These are phyloP conservation scores for Xylariaceae sp. DNA, from an alignment of 2,329 filamentous ascomycete species.

Conservation along the genomic window DNA sequence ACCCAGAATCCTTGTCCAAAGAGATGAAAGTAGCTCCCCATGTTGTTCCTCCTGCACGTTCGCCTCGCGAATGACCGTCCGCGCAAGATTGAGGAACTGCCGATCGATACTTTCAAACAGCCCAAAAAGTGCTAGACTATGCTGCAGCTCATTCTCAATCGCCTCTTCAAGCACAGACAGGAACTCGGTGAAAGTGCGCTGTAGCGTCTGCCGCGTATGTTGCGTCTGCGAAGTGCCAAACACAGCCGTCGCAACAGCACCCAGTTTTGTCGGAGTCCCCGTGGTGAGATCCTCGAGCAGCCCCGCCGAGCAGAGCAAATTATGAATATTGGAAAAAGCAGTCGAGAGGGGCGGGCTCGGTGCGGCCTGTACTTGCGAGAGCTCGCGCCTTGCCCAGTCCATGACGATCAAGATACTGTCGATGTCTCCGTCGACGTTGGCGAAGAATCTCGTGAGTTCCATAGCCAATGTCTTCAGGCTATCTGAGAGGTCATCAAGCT, in stretches of 20 bases:
- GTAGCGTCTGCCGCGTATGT: conserved; percentile 74
- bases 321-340: conserved; percentile 81
- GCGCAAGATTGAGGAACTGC: conserved; percentile 84
- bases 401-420: conserved; percentile 90
- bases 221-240: conserved; percentile 81
- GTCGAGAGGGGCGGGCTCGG: conserved; percentile 64
- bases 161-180: conserved; percentile 84
- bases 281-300: conserved; percentile 53
- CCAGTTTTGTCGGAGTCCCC: conserved; percentile 65
- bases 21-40: conserved; percentile 74
- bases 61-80: conserved; percentile 79
- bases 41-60: conserved; percentile 77
- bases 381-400: conserved; percentile 90
- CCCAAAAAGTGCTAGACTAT: conserved; percentile 75
- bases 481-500: conserved; percentile 82
- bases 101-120: conserved; percentile 91
- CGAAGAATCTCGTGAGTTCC: conserved; percentile 88
- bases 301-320: conserved; percentile 64
- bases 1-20: conserved; percentile 85
- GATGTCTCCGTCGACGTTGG: conserved; percentile 88
- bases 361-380: conserved; percentile 64
- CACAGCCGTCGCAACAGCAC: conserved; percentile 65
- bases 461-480: conserved; percentile 79
- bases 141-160: conserved; percentile 78
- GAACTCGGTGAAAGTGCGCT: conserved; percentile 86